phyloP scores from a whole-genome alignment of 1,284 basidiomycete genomes.

The Tremellales sp. region DNA sequence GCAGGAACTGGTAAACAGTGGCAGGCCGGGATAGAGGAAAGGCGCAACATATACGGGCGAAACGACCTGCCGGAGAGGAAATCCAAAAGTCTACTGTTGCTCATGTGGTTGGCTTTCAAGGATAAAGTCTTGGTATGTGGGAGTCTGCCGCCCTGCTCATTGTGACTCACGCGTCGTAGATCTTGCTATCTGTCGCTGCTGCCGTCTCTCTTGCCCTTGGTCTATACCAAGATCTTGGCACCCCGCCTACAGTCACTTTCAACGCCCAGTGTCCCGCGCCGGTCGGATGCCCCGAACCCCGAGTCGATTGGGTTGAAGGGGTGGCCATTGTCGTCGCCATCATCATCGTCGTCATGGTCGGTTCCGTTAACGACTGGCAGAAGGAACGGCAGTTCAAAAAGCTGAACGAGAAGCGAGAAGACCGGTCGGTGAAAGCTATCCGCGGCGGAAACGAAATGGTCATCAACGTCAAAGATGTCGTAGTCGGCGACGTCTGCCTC shows the following conservation, averaged over 20 bases:
- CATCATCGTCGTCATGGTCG: constrained; percentile 57
- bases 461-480: constrained; percentile 79
- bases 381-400: constrained; percentile 93
- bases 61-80: constrained; percentile 76
- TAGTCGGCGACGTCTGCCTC: constrained; percentile 89
- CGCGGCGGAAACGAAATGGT: constrained; percentile 74
- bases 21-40: constrained; percentile 59
- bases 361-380: constrained; percentile 64
- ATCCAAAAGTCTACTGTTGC: constrained; percentile 71
- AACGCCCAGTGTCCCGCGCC: constrained; percentile 51
- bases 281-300: constrained; percentile 53
- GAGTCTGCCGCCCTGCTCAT: constrained; percentile 1
- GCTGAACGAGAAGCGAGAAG: constrained; percentile 93
- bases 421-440: constrained; percentile 87
- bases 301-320: constrained; percentile 93
- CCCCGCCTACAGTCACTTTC: constrained; percentile 55
- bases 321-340: constrained; percentile 95
- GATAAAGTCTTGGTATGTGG: constrained; percentile 81
- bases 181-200: constrained; percentile 85
- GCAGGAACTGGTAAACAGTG: constrained; percentile 52
- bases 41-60: constrained; percentile 71
- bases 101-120: constrained; percentile 94
- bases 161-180: constrained; percentile 51
- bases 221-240: constrained; percentile 87
- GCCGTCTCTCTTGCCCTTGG: constrained; percentile 90